Percentiles rank a stretch among this genome's conserved stretches.
Conservation (phyloP, 306 rosid genomes). For the Cucurbita pepo region DNA sequence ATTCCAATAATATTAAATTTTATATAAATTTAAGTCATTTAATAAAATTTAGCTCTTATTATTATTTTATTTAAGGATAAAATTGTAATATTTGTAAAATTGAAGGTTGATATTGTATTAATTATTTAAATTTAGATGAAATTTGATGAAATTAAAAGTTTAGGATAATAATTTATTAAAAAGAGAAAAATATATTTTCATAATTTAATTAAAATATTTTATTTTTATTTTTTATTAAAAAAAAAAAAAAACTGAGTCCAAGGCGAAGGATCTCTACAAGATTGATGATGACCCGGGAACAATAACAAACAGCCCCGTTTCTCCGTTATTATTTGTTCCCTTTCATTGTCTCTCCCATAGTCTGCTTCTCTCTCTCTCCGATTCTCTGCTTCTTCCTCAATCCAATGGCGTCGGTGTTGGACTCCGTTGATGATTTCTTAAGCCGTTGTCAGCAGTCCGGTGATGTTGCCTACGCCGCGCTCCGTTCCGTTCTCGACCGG, state of each 20-base stretch:
- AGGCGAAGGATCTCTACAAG: neutral
- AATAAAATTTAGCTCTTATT: too few species aligned
- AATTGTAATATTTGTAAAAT: too few species aligned
- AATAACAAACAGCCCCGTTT: neutral
- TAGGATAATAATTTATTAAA: too few species aligned
- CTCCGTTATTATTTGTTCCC: neutral
- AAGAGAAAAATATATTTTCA: too few species aligned
- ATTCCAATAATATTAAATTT: neutral
- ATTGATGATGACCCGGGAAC: conserved; percentile 2
- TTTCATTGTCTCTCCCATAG: neutral
- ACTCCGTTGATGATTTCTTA: conserved; percentile 56
- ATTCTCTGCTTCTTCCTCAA: neutral
- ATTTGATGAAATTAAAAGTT: too few species aligned
- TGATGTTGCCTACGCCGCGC: conserved; percentile 62
- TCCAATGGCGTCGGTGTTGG: conserved; percentile 16
- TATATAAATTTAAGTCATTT: too few species aligned
- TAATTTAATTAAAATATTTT: too few species aligned
- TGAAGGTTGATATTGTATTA: too few species aligned
- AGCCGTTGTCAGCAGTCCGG: conserved; percentile 55
- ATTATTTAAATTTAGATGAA: too few species aligned
- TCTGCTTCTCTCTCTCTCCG: neutral
- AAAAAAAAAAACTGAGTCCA: neutral
- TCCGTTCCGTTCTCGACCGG: conserved; percentile 54
- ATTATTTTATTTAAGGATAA: too few species aligned
- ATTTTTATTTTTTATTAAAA: too few species aligned